Evolutionary conservation across 352 stramenopile genomes (phyloP).

Genomic region (Lagenidium giganteum): DNA sequence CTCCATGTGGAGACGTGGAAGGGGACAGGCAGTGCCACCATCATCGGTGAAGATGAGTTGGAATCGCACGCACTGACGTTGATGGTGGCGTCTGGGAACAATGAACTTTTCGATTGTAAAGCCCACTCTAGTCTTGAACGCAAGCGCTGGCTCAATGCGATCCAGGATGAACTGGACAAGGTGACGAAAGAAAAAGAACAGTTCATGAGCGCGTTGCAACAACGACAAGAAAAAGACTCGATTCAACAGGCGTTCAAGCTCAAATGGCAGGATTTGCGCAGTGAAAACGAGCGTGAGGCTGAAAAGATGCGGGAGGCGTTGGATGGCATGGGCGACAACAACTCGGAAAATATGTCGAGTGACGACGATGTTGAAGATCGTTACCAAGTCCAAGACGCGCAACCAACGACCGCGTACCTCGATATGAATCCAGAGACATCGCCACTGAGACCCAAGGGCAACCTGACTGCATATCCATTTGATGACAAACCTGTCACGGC

Average conservation of each 20-base stretch:
- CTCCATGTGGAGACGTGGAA: slow-evolving; percentile 18
- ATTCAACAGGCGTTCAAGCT: slow-evolving; percentile 36
- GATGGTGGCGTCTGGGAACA: slow-evolving; percentile 8
- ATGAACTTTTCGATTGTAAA: slow-evolving; percentile 37
- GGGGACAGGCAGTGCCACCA: neutral
- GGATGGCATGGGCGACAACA: too few relatives aligned
- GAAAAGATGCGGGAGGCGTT: slow-evolving; percentile 42
- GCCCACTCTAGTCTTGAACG: slow-evolving; percentile 55
- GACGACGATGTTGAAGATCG: too few relatives aligned
- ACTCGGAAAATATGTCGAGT: too few relatives aligned
- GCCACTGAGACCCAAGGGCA: too few relatives aligned
- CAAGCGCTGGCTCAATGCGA: slow-evolving; percentile 64
- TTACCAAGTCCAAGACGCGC: too few relatives aligned
- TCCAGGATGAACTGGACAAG: slow-evolving; percentile 43
- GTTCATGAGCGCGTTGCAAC: slow-evolving; percentile 25
- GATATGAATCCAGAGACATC: too few relatives aligned
- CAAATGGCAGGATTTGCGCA: slow-evolving; percentile 45
- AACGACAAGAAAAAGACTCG: slow-evolving; percentile 30
- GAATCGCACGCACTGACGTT: slow-evolving; percentile 16
- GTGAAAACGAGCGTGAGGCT: slow-evolving; percentile 39
- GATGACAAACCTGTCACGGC: too few relatives aligned
- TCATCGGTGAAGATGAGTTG: slow-evolving; percentile 13
- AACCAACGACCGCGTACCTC: too few relatives aligned
- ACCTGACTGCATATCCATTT: too few relatives aligned
- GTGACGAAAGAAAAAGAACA: slow-evolving; percentile 27